These are phyloP conservation scores for Saccharum officinarum DNA, from an alignment of 176 grass and related monocot species.

Conservation along the genomic window DNA sequence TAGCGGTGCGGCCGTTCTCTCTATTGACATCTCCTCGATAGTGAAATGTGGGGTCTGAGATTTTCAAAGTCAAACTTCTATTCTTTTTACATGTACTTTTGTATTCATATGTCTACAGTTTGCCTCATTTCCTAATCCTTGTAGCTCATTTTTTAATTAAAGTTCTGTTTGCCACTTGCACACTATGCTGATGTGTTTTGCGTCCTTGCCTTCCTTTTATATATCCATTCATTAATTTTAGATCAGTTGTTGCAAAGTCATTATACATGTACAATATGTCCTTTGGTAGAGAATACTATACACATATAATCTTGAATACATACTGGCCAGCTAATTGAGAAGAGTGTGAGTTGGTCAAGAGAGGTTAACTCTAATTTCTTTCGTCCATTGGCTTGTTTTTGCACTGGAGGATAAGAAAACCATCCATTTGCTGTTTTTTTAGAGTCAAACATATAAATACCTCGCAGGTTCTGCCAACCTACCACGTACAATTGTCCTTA, in stretches of 20 bases:
- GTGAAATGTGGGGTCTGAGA: background rate
- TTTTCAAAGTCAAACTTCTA: background rate
- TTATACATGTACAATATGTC: background rate
- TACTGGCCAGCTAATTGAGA: background rate
- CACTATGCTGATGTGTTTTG: background rate
- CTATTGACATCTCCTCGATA: background rate
- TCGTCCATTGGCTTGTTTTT: background rate
- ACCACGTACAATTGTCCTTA: background rate
- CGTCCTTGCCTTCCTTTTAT: background rate
- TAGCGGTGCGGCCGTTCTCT: background rate
- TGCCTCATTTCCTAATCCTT: slow-evolving; percentile 20
- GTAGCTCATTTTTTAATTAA: slow-evolving; percentile 8
- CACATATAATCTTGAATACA: background rate
- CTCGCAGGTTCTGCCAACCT: background rate
- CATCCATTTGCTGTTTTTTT: background rate
- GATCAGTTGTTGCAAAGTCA: background rate
- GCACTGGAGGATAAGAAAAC: background rate
- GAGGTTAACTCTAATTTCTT: background rate
- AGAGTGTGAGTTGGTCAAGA: background rate
- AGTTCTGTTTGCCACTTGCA: slow-evolving; percentile 30
- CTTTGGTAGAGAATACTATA: background rate
- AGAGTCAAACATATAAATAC: background rate
- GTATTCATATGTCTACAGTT: slow-evolving; percentile 2
- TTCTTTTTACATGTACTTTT: slow-evolving; percentile 27
- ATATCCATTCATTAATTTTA: background rate